Evolutionary conservation across 2,329 filamentous ascomycete species (phyloP).

Genomic region (Scedosporium boydii): DNA sequence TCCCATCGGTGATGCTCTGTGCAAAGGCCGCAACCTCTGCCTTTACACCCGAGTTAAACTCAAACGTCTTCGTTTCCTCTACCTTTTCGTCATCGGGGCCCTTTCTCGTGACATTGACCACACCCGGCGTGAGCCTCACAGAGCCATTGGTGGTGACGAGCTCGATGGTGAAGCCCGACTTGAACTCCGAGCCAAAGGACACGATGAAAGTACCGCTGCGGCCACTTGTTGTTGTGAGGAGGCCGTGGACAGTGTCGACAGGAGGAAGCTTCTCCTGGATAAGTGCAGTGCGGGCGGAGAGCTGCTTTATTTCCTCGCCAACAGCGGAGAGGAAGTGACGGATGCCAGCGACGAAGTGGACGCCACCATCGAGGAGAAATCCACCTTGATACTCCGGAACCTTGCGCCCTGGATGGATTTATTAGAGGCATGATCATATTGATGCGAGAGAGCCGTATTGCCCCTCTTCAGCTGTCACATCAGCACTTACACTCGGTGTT

Average conservation of each 20-base stretch:
- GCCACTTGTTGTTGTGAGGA: constrained; percentile 43
- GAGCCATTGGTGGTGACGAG: constrained; percentile 49
- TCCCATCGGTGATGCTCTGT: constrained; percentile 36
- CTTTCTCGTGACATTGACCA: constrained; percentile 27
- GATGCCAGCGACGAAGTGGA: constrained; percentile 59
- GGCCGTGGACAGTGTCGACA: constrained; percentile 56
- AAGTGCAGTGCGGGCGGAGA: constrained; percentile 46
- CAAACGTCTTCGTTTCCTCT: constrained; percentile 29
- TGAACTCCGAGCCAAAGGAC: constrained; percentile 46
- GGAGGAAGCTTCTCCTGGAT: constrained; percentile 50
- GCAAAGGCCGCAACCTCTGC: constrained; percentile 55
- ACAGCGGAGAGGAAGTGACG: constrained; percentile 44
- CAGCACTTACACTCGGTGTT: constrained; percentile 31
- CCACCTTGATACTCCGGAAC: constrained; percentile 64
- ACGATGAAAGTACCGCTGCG: constrained; percentile 46
- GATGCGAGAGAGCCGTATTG: no score
- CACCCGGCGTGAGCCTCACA: constrained; percentile 38
- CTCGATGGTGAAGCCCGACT: constrained; percentile 39
- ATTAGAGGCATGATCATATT: no score
- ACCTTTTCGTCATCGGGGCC: constrained; percentile 20
- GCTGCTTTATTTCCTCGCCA: constrained; percentile 29
- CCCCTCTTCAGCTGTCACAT: no score
- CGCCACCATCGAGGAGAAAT: constrained; percentile 66
- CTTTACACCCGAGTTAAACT: constrained; percentile 42
- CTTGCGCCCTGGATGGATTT: constrained; percentile 44